A percentile compares a stretch with the other conserved stretches of the same genome.
Conservation (phyloP, 768 basidiomycete species). For the Paxillus involutus region DNA sequence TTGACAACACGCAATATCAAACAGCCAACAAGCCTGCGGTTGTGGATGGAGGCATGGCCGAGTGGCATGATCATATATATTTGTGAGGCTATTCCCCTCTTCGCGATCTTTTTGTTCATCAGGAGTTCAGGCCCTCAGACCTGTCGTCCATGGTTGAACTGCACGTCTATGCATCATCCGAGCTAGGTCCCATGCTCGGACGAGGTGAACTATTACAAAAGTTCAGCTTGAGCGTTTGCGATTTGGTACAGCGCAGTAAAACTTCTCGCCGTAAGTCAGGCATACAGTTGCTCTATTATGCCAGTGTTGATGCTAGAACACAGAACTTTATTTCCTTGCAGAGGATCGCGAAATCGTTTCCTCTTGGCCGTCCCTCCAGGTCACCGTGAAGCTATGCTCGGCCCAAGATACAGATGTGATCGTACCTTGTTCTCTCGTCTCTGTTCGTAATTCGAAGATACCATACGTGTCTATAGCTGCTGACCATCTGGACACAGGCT, state of each 20-base stretch:
- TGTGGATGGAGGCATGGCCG: too few relatives aligned
- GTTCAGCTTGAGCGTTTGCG: background rate
- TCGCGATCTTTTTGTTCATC: too few relatives aligned
- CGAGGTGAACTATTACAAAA: background rate
- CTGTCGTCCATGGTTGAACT: conserved; percentile 1
- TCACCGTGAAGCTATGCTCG: background rate
- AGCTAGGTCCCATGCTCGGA: conserved; percentile 5
- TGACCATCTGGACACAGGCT: too few relatives aligned
- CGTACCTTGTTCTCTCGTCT: too few relatives aligned
- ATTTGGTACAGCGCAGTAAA: background rate
- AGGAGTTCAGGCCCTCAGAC: background rate
- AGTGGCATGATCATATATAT: too few relatives aligned
- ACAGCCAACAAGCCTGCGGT: too few relatives aligned
- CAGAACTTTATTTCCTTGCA: background rate
- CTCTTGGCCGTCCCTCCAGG: background rate
- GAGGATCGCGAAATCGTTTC: background rate
- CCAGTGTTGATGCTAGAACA: too few relatives aligned
- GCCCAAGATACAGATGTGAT: too few relatives aligned
- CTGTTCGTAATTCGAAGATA: too few relatives aligned
- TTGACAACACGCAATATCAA: too few relatives aligned
- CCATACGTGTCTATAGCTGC: too few relatives aligned
- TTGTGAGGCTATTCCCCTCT: too few relatives aligned
- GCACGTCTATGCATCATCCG: background rate
- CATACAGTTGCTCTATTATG: background rate
- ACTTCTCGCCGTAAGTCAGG: background rate